Base-by-base conservation (phyloP, 257 asterid species). In the Osmanthus fragrans region DNA sequence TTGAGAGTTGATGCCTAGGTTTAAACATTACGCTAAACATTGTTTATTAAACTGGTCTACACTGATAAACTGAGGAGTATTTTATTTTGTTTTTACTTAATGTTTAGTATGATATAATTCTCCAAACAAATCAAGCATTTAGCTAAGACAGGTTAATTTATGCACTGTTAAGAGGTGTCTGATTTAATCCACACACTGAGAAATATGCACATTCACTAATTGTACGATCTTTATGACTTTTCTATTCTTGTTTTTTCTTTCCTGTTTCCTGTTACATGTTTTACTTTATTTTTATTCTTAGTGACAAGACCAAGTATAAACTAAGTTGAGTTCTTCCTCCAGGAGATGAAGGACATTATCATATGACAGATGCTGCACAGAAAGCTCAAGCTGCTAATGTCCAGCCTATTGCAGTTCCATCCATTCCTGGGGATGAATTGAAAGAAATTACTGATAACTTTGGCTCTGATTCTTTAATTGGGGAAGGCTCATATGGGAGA, bases 401-500 rank as follows among this genome's bases (percentile, higher is more conserved):
- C 79, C 96, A 86, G 85, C 94, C 94, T 45, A 85, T 93, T 74
- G 87, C 89, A 58, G 92, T 93, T 72, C 97, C 96, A 8, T 84
- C 92, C 34, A 85, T 93, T 76, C 82, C 89, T 19, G 92, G 89
- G 54, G 96, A 90, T 74, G 97, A 91, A 80, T 77, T 93, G 76
- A 93, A 81, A 89, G 98, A 93, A 54, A 87, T 89, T 64, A 87
- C 98, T 0, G 82, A 85, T 63, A 93, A 88, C 84, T 93, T 91
- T 66, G 85, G 92, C 76, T 83, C 88, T 0, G 85, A 86, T 69
- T 79, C 94, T 51, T 86, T 93, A 75, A 90, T 91, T 72, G 98
- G 98, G 27, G 98, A 93, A 79, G 98, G 98, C 60, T 93, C 98
- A n/a, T 93, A 93, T 73, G 98, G 98, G 78, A 85, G 94, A 87